phyloP scores from a whole-genome alignment of 2,329 filamentous ascomycete genomes.

The Ceratocystis diversiconidia region DNA sequence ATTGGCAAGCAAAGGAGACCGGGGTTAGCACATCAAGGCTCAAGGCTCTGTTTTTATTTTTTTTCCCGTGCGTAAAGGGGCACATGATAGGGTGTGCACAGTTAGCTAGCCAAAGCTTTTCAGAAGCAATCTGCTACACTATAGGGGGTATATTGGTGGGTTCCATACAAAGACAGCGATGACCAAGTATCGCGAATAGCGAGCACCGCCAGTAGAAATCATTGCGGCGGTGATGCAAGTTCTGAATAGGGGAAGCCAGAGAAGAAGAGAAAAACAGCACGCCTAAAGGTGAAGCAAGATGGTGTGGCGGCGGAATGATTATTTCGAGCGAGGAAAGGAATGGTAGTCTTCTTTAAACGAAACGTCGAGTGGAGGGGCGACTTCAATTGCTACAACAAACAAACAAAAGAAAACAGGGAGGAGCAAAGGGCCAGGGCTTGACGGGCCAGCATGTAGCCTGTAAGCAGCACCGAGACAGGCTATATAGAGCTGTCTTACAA shows the following conservation, averaged over 20 bases:
- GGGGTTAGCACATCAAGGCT: slow-evolving; percentile 18
- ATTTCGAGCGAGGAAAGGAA: neutral
- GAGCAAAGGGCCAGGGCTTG: neutral
- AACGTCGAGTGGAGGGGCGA: neutral
- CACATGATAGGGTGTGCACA: neutral
- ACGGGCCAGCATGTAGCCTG: no score
- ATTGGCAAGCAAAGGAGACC: slow-evolving; percentile 19
- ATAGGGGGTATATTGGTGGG: neutral
- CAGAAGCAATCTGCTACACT: neutral
- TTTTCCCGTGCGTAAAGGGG: slow-evolving; percentile 2
- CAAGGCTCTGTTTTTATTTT: no score
- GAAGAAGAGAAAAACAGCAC: neutral
- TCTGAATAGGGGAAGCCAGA: neutral
- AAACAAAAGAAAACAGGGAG: neutral
- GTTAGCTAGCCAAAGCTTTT: neutral
- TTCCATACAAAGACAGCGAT: slow-evolving; percentile 65
- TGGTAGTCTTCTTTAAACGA: neutral
- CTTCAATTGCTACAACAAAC: neutral
- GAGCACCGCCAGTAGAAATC: slow-evolving; percentile 55
- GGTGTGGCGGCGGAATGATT: neutral
- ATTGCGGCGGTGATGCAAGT: slow-evolving; percentile 21
- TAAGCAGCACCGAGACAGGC: neutral
- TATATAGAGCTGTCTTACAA: neutral
- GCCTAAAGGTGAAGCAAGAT: neutral
- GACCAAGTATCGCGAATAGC: slow-evolving; percentile 64